Evolutionary conservation across 352 stramenopile genomes (phyloP).

Genomic region (Pythium insidiosum): DNA sequence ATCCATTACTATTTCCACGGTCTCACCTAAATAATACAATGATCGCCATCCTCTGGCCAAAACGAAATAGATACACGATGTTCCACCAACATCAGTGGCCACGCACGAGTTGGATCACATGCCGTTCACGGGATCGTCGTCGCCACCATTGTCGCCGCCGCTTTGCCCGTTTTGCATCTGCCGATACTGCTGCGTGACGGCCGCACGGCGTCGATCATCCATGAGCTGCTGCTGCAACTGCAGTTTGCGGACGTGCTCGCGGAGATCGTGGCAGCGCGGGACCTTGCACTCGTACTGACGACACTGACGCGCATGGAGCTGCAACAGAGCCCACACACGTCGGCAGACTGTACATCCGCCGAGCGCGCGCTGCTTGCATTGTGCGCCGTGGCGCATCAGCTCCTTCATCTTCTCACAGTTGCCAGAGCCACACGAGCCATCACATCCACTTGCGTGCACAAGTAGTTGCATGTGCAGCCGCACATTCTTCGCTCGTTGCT

Average conservation of each 20-base stretch:
- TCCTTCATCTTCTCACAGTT: conserved; percentile 99
- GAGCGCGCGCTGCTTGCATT: conserved; percentile 89
- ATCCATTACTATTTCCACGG: no score
- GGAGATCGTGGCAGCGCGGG: conserved; percentile 93
- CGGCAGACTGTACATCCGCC: conserved; percentile 95
- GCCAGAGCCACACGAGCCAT: conserved; percentile 89
- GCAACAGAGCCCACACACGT: conserved; percentile 94
- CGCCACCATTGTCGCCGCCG: conserved; percentile 17
- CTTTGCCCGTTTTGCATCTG: conserved; percentile 61
- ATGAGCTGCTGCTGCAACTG: conserved; percentile 97
- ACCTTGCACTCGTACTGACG: conserved; percentile 92
- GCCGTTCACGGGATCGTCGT: no score
- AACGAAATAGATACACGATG: no score
- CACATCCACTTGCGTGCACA: conserved; percentile 94
- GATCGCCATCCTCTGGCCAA: no score
- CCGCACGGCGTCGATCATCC: conserved; percentile 92
- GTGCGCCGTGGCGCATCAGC: conserved; percentile 92
- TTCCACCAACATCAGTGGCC: no score
- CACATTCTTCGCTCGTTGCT: conserved; percentile 92
- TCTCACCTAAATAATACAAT: no score
- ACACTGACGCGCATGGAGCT: conserved; percentile 96
- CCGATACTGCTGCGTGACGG: conserved; percentile 82
- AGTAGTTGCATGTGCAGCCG: conserved; percentile 97
- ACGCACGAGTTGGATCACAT: no score
- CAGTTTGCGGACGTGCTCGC: conserved; percentile 93